phyloP scores from a whole-genome alignment of 306 rosid genomes.

The Medicago truncatula region DNA sequence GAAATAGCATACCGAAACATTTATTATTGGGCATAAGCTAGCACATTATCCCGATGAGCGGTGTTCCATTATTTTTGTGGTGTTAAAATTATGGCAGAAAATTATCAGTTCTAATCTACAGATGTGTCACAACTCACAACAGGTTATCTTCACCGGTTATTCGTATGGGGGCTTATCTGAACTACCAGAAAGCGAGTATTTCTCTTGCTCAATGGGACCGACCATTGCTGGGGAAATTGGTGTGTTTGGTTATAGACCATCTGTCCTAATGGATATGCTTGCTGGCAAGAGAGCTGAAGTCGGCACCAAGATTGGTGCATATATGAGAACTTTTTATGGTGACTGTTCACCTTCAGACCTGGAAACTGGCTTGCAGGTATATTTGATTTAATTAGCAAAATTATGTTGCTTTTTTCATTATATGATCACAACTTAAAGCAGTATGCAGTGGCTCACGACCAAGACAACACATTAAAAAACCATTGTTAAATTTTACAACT shows the following conservation, averaged over 20 bases:
- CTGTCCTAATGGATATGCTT: constrained; percentile 91
- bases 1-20: constrained; percentile 24
- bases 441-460: constrained; percentile 22
- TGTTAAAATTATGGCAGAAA: constrained; percentile 34
- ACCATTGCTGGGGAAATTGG: constrained; percentile 98
- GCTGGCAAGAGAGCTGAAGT: constrained; percentile 99
- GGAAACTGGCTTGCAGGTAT: constrained; percentile 98
- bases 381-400: constrained; percentile 39
- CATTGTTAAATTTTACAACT: background rate
- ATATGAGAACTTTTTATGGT: constrained; percentile 92
- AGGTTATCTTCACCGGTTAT: constrained; percentile 96
- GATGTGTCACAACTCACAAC: constrained; percentile 50
- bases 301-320: constrained; percentile 90
- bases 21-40: constrained; percentile 26
- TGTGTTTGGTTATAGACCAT: constrained; percentile 92
- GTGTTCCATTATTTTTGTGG: constrained; percentile 32
- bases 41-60: constrained; percentile 14
- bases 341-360: constrained; percentile 97
- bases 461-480: background rate
- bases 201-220: constrained; percentile 96
- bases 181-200: constrained; percentile 79
- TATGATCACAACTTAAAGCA: constrained; percentile 8
- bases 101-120: constrained; percentile 38
- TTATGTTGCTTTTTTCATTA: constrained; percentile 19
- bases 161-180: constrained; percentile 96